These are phyloP conservation scores for Cordia subcordata DNA, from an alignment of 257 asterid genomes.

Conservation along the genomic window DNA sequence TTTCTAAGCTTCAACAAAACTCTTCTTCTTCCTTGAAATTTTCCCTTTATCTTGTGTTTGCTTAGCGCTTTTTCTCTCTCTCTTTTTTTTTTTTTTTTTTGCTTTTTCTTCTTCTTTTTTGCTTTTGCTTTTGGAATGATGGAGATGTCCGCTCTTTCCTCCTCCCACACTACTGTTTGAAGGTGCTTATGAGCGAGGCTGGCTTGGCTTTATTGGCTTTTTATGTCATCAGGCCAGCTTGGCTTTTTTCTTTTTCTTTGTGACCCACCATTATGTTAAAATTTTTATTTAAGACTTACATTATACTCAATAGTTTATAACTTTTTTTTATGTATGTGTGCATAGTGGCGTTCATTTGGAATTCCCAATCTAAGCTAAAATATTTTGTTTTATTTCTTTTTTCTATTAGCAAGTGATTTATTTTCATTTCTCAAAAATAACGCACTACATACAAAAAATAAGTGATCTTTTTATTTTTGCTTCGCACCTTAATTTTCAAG, in stretches of 20 bases:
- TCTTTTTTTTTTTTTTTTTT: constrained; percentile 2
- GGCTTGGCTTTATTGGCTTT: constrained; percentile 25
- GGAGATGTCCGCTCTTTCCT: constrained; percentile 16
- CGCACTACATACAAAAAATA: too few relatives aligned
- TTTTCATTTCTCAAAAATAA: too few relatives aligned
- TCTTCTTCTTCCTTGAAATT: constrained; percentile 30
- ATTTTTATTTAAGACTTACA: too few relatives aligned
- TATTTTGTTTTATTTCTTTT: too few relatives aligned
- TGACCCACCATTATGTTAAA: too few relatives aligned
- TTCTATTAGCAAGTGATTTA: too few relatives aligned
- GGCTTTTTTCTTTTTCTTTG: background rate
- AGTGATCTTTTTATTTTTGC: too few relatives aligned
- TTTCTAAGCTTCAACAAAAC: constrained; percentile 14
- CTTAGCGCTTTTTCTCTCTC: background rate
- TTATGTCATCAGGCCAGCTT: background rate
- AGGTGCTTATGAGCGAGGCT: constrained; percentile 49
- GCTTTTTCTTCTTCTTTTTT: constrained; percentile 24
- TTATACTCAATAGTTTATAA: too few relatives aligned
- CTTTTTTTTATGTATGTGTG: too few relatives aligned
- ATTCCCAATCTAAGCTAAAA: too few relatives aligned
- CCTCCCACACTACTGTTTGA: constrained; percentile 24
- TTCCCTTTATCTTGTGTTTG: constrained; percentile 22
- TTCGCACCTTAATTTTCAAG: too few relatives aligned
- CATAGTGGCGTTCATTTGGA: too few relatives aligned
- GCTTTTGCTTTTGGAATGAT: constrained; percentile 44